Base-by-base conservation (phyloP, 2,329 filamentous ascomycete species). In the Spiromastix sp. region DNA sequence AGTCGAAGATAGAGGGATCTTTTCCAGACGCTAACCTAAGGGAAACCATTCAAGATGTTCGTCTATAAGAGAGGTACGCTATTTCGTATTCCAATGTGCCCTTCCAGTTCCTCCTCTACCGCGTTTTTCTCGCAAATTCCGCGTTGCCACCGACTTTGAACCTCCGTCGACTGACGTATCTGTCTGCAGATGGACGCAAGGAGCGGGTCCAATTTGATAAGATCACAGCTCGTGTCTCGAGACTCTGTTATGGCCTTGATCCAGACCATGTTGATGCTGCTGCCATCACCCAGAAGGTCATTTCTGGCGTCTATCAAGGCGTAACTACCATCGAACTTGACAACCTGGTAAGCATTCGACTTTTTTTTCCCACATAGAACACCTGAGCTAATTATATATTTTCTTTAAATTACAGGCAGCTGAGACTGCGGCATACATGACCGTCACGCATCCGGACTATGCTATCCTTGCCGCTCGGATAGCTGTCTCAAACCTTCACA, bases 181-280 rank as follows among this genome's bases (percentile, higher is more conserved):
- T 36, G 40, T 30, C 19, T 32, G 24, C 51, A 96, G 91, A 98
- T 75, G 89, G 89, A 68, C 91, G 91, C 72, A 94, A 96, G 72
- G 91, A 98, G 75, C 91, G 91, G 64, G 91, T 98, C 47, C 91
- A 98, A 64, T 98, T 98, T 71, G 91, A 98, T 74, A 98, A 98
- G 72, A 98, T 98, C 76, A 96, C 91, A 56, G 91, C 91, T 54
- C 86, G 91, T 65, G 91, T 98, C 49, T 96, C 91, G 30, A 79
- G 91, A 55, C 73, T 98, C 57, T 98, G 91, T 75, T 98, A 98
- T 64, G 89, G 89, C 48, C 81, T 98, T 40, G 91, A 98, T 59
- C 77, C 83, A 33, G 89, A 84, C 50, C 91, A 98, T 70, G 85
- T 98, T 54, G 91, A 98, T 67, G 85, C 91, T 38, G 91, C 93